A percentile compares a stretch with the other conserved stretches of the same genome.
Evolutionary conservation across 1,139 yeast species (phyloP).

Genomic region (Pichia sp.): DNA sequence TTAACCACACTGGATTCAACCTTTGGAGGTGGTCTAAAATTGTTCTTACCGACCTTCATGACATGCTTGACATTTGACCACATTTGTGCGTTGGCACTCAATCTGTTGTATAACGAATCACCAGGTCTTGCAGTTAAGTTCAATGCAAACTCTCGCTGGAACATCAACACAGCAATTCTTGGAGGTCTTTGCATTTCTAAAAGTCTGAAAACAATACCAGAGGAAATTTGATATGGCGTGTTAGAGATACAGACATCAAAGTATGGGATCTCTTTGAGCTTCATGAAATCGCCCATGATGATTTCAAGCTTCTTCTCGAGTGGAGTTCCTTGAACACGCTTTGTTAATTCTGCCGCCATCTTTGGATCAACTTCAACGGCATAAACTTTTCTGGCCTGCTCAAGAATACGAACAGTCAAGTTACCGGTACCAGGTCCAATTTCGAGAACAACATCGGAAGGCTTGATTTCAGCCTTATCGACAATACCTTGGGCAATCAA

Average conservation of each 20-base stretch:
- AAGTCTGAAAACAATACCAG: conserved; percentile 90
- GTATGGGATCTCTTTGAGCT: conserved; percentile 83
- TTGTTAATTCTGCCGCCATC: conserved; percentile 98
- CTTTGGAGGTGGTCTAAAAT: conserved; percentile 97
- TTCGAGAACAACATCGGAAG: conserved; percentile 88
- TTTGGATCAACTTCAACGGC: conserved; percentile 99
- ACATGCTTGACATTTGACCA: conserved; percentile 98
- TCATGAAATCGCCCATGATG: conserved; percentile 91
- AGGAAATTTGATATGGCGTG: conserved; percentile 96
- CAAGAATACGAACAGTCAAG: conserved; percentile 85
- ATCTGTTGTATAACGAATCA: conserved; percentile 82
- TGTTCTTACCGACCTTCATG: conserved; percentile 96
- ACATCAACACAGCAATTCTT: conserved; percentile 91
- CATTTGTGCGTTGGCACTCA: conserved; percentile 96
- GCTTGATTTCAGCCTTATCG: conserved; percentile 89
- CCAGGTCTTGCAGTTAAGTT: conserved; percentile 94
- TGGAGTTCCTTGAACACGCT: conserved; percentile 96
- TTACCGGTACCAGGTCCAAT: conserved; percentile 99
- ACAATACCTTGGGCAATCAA: conserved; percentile 97
- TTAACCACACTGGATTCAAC: conserved; percentile 96
- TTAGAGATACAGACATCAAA: conserved; percentile 95
- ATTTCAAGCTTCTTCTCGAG: conserved; percentile 87
- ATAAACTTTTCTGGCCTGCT: conserved; percentile 83
- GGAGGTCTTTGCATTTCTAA: conserved; percentile 92
- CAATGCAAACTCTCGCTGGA: conserved; percentile 94